Conservation (phyloP, 176 grass and related monocot genomes). For the Eremochloa ophiuroides region DNA sequence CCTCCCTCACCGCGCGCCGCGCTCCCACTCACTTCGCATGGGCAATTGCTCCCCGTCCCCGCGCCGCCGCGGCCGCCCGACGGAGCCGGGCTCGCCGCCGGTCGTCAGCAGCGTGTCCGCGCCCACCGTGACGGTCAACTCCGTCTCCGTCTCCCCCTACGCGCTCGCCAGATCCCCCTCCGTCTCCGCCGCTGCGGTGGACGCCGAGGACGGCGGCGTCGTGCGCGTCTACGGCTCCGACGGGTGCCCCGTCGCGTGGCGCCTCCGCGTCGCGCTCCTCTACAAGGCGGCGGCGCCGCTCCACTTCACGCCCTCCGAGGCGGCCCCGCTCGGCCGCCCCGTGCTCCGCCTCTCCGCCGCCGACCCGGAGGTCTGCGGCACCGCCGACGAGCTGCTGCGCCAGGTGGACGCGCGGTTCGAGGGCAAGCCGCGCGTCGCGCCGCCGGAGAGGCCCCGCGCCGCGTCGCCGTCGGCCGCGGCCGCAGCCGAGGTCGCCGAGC, state of each 20-base stretch:
- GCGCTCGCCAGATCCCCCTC: conserved; percentile 49
- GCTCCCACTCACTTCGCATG: background rate
- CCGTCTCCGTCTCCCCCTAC: conserved; percentile 26
- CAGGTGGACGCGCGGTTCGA: conserved; percentile 71
- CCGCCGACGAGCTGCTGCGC: conserved; percentile 59
- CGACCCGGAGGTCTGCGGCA: conserved; percentile 53
- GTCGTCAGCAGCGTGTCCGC: background rate
- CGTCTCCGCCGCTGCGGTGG: conserved; percentile 5
- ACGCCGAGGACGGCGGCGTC: conserved; percentile 17
- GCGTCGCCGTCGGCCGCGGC: conserved; percentile 24
- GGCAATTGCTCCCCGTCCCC: conserved; percentile 62
- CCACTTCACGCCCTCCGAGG: conserved; percentile 76
- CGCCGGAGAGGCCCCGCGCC: conserved; percentile 14
- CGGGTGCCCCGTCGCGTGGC: conserved; percentile 64
- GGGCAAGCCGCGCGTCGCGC: conserved; percentile 53
- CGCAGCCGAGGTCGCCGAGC: conserved; percentile 54
- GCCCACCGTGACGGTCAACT: background rate
- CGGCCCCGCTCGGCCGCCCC: conserved; percentile 69
- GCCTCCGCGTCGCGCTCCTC: conserved; percentile 74
- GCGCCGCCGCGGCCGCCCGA: conserved; percentile 28
- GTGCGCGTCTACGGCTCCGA: conserved; percentile 84
- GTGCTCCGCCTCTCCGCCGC: conserved; percentile 64
- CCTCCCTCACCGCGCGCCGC: background rate
- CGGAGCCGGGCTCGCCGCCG: conserved; percentile 28
- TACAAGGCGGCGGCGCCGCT: conserved; percentile 78